These are phyloP conservation scores for Hypoxylon lienhwacheense DNA, from an alignment of 495 filamentous ascomycete genomes.

Conservation along the genomic window DNA sequence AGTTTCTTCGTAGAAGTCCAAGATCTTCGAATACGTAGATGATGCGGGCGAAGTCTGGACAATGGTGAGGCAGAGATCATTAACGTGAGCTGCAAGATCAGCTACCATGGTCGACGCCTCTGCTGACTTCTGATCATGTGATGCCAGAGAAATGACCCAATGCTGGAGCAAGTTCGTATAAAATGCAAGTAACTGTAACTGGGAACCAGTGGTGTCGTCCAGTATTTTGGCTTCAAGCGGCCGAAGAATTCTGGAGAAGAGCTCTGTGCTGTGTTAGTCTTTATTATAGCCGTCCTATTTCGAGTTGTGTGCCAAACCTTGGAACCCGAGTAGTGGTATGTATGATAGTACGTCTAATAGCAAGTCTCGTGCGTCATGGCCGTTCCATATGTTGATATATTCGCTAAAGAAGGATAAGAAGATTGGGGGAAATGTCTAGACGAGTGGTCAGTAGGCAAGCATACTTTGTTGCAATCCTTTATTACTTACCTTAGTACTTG, in stretches of 20 bases:
- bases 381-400: conserved; percentile 71
- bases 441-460: not conserved
- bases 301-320: conserved; percentile 43
- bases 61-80: conserved; percentile 63
- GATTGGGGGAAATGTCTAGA: conserved; percentile 62
- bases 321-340: conserved; percentile 61
- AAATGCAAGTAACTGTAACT: conserved; percentile 63
- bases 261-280: conserved; percentile 47
- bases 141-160: conserved; percentile 61
- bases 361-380: conserved; percentile 57
- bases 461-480: not conserved
- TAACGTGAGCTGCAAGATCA: conserved; percentile 59
- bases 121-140: conserved; percentile 29
- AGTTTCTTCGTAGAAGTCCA: conserved; percentile 69
- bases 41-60: conserved; percentile 51
- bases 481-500: conserved; percentile 62
- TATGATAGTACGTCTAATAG: conserved; percentile 68
- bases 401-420: conserved; percentile 63
- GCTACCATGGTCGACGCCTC: conserved; percentile 44
- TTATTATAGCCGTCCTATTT: not conserved
- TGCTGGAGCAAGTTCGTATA: conserved; percentile 70
- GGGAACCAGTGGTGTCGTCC: conserved; percentile 51
- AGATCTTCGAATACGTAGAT: conserved; percentile 53
- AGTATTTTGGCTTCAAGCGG: conserved; percentile 63
- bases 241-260: conserved; percentile 52